Percentiles rank a stretch among this genome's conserved stretches.
These are phyloP conservation scores for Pyrenochaeta sp. DNA, from an alignment of 2,329 filamentous ascomycete species.

Conservation along the genomic window DNA sequence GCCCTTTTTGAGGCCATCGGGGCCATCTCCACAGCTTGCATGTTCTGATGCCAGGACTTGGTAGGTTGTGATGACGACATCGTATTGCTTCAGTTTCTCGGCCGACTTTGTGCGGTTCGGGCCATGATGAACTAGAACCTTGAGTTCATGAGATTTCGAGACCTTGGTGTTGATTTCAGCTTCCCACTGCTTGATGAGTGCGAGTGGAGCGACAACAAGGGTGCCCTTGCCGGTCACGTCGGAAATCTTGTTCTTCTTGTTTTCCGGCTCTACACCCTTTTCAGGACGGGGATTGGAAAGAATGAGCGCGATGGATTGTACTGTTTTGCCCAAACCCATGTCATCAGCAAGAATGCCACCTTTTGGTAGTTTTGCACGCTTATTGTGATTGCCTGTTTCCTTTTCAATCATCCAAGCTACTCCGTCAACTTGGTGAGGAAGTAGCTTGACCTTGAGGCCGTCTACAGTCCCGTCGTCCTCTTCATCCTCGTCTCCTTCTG, in stretches of 20 bases:
- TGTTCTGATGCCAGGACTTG: slow-evolving; percentile 94
- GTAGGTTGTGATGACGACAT: slow-evolving; percentile 97
- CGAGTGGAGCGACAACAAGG: slow-evolving; percentile 89
- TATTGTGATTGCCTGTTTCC: slow-evolving; percentile 85
- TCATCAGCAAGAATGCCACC: slow-evolving; percentile 96
- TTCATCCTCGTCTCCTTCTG: slow-evolving; percentile 49
- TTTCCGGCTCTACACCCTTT: slow-evolving; percentile 56
- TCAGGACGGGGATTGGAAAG: slow-evolving; percentile 77
- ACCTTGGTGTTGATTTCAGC: slow-evolving; percentile 88
- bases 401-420: slow-evolving; percentile 95
- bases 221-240: slow-evolving; percentile 78
- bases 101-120: slow-evolving; percentile 81
- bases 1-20: slow-evolving; percentile 73
- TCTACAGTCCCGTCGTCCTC: slow-evolving; percentile 72
- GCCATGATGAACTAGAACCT: slow-evolving; percentile 91
- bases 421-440: slow-evolving; percentile 94
- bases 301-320: slow-evolving; percentile 90
- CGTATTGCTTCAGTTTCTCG: slow-evolving; percentile 80
- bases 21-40: slow-evolving; percentile 69
- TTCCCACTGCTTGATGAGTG: slow-evolving; percentile 97
- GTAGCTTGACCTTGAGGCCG: slow-evolving; percentile 84
- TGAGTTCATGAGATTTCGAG: slow-evolving; percentile 71
- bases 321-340: slow-evolving; percentile 96
- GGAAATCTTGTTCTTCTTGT: slow-evolving; percentile 72
- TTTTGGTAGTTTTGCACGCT: slow-evolving; percentile 79